Conservation (phyloP, 2,329 filamentous ascomycete genomes). For the Paradendryphiella salina region DNA sequence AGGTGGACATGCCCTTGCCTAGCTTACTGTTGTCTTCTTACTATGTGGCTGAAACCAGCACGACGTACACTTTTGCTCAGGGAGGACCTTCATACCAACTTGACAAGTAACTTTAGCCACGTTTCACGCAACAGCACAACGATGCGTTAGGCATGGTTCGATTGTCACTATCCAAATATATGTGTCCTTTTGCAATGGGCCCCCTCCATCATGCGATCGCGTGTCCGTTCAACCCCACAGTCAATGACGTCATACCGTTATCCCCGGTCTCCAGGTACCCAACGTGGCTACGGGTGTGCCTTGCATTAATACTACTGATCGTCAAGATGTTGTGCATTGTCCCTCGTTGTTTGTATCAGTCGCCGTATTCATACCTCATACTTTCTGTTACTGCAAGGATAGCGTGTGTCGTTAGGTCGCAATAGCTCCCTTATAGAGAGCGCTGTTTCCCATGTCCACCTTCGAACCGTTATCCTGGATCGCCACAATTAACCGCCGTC, state of each 20-base stretch:
- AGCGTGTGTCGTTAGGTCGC: slow-evolving; percentile 24
- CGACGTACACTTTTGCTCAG: background rate
- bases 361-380: slow-evolving; percentile 11
- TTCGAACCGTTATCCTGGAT: slow-evolving; percentile 4
- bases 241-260: slow-evolving; percentile 33
- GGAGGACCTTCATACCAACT: background rate
- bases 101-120: background rate
- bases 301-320: slow-evolving; percentile 40
- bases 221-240: slow-evolving; percentile 16
- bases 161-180: slow-evolving; percentile 31
- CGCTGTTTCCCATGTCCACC: slow-evolving; percentile 5
- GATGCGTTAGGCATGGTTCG: slow-evolving; percentile 15
- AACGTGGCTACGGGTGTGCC: slow-evolving; percentile 41
- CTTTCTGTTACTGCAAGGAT: slow-evolving; percentile 22
- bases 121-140: slow-evolving; percentile 2
- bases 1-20: background rate
- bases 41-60: background rate
- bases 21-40: background rate
- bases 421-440: background rate
- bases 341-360: slow-evolving; percentile 8
- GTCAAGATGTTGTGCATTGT: slow-evolving; percentile 8
- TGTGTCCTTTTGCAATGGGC: slow-evolving; percentile 16
- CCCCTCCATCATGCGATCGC: slow-evolving; percentile 20
- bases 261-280: slow-evolving; percentile 7
- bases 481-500: slow-evolving; percentile 1